These are phyloP conservation scores for Scheffersomyces insectosa DNA, from an alignment of 1,139 yeast species.

Conservation along the genomic window DNA sequence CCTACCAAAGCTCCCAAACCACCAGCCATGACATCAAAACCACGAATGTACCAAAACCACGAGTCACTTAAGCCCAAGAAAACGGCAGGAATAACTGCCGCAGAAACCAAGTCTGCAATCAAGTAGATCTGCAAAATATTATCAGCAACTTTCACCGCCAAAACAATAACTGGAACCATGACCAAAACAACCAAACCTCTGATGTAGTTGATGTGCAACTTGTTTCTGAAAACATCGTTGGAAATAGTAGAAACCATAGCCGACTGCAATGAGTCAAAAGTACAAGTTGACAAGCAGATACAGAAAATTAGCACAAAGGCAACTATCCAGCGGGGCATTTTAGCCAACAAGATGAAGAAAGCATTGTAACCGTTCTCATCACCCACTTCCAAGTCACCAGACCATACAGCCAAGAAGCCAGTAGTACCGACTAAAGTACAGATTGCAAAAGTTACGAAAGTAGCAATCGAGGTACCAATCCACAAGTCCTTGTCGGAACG, in stretches of 20 bases:
- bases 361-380: constrained; percentile 64
- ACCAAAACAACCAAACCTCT: constrained; percentile 72
- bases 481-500: constrained; percentile 71
- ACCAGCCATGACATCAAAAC: constrained; percentile 79
- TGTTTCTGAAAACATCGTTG: constrained; percentile 86
- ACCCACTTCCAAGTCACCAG: constrained; percentile 65
- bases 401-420: constrained; percentile 90
- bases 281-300: constrained; percentile 77
- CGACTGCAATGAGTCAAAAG: constrained; percentile 86
- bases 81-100: constrained; percentile 83
- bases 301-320: constrained; percentile 80
- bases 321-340: constrained; percentile 85
- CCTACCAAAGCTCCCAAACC: constrained; percentile 80
- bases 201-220: constrained; percentile 61
- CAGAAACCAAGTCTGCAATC: constrained; percentile 86
- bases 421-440: constrained; percentile 76
- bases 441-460: constrained; percentile 61
- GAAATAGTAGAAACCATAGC: constrained; percentile 88
- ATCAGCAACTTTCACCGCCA: constrained; percentile 78
- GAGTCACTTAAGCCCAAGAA: constrained; percentile 72
- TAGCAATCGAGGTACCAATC: constrained; percentile 75
- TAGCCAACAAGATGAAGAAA: constrained; percentile 65
- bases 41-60: constrained; percentile 68
- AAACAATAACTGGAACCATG: constrained; percentile 82
- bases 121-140: constrained; percentile 83